Conservation (phyloP, 1,284 basidiomycete genomes). For the Tylopilus sp. region DNA sequence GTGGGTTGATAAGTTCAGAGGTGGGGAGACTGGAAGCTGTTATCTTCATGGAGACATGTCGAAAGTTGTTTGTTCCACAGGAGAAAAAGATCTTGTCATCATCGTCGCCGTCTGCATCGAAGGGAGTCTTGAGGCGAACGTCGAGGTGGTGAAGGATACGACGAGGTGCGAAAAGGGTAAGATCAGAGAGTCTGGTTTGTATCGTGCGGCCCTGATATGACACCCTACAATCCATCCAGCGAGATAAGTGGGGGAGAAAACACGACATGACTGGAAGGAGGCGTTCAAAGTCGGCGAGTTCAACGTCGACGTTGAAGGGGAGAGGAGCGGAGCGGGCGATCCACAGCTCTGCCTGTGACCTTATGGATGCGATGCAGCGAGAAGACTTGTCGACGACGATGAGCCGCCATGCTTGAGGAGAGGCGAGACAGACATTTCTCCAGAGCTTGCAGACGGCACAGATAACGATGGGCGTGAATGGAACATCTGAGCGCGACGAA, state of each 20-base stretch:
- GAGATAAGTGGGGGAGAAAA: slow-evolving; percentile 47
- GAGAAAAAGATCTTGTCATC: slow-evolving; percentile 35
- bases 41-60: slow-evolving; percentile 42
- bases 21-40: slow-evolving; percentile 45
- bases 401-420: slow-evolving; percentile 57
- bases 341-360: slow-evolving; percentile 51
- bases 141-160: slow-evolving; percentile 30
- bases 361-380: slow-evolving; percentile 37
- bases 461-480: slow-evolving; percentile 46
- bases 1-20: slow-evolving; percentile 39
- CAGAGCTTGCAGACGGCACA: slow-evolving; percentile 53
- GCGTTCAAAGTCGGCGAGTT: slow-evolving; percentile 46
- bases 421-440: slow-evolving; percentile 46
- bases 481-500: slow-evolving; percentile 38
- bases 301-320: slow-evolving; percentile 51
- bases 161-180: slow-evolving; percentile 16
- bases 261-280: slow-evolving; percentile 62
- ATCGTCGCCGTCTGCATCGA: slow-evolving; percentile 26
- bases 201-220: slow-evolving; percentile 23
- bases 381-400: slow-evolving; percentile 46
- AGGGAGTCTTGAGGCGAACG: slow-evolving; percentile 24
- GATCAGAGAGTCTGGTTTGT: slow-evolving; percentile 20
- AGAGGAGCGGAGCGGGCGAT: slow-evolving; percentile 48
- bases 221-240: slow-evolving; percentile 52
- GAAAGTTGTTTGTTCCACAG: slow-evolving; percentile 28